These are phyloP conservation scores for Chaetomium olivaceum DNA, from an alignment of 2,329 filamentous ascomycete species.

Conservation along the genomic window DNA sequence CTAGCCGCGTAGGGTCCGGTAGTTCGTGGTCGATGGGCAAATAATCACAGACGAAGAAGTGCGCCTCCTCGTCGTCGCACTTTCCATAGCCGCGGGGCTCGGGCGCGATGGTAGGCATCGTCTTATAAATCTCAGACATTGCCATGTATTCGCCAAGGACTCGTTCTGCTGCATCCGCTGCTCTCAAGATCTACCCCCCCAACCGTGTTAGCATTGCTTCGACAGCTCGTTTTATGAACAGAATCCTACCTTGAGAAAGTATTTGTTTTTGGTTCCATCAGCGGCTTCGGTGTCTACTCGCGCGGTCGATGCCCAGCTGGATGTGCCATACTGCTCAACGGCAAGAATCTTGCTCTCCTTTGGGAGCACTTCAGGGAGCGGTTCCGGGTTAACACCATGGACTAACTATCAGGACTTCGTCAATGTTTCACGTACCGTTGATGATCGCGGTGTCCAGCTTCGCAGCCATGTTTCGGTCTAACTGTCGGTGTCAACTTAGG, in stretches of 20 bases:
- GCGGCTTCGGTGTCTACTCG: not conserved
- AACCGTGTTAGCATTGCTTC: not conserved
- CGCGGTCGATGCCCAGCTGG: not conserved
- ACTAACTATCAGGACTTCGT: too few species aligned
- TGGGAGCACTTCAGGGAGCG: too few species aligned
- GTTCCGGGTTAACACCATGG: too few species aligned
- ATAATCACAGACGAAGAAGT: slow-evolving; percentile 39
- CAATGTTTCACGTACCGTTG: too few species aligned
- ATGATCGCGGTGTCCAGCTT: too few species aligned
- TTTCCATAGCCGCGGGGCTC: slow-evolving; percentile 7
- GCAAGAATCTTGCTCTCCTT: too few species aligned
- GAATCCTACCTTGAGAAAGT: not conserved
- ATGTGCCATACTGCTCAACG: too few species aligned
- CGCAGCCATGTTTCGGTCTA: too few species aligned
- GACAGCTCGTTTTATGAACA: too few species aligned
- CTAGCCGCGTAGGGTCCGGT: slow-evolving; percentile 25
- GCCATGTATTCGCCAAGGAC: slow-evolving; percentile 8
- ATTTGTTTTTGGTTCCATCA: not conserved
- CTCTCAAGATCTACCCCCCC: not conserved
- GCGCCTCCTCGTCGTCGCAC: slow-evolving; percentile 17
- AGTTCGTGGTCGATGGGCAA: slow-evolving; percentile 35
- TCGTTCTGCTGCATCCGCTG: not conserved
- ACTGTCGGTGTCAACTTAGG: too few species aligned
- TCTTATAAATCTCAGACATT: slow-evolving; percentile 13
- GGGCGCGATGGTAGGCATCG: slow-evolving; percentile 5